A percentile compares a stretch with the other conserved stretches of the same genome.
phyloP scores from a whole-genome alignment of 2,329 filamentous ascomycete species.

The Aspergillus udagawae region DNA sequence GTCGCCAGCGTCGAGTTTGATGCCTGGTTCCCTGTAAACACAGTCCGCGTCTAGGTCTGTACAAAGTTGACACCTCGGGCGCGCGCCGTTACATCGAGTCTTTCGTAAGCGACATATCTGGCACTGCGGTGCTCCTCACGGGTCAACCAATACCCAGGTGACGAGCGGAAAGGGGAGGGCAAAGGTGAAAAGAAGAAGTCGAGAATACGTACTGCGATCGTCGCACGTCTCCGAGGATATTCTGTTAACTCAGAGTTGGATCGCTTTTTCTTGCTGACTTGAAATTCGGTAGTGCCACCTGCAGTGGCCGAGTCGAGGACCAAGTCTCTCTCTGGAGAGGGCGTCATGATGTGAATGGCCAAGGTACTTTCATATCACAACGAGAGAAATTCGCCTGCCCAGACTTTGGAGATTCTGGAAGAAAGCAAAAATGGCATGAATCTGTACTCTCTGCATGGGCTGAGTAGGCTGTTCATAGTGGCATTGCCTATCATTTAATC shows the following conservation, averaged over 20 bases:
- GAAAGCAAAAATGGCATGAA: neutral
- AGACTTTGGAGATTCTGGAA: neutral
- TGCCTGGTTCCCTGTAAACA: conserved; percentile 77
- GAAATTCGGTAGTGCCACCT: conserved; percentile 9
- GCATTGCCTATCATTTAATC: neutral
- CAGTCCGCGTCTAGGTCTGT: conserved; percentile 78
- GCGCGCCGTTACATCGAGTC: conserved; percentile 72
- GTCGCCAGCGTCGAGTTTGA: conserved; percentile 82
- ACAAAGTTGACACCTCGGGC: conserved; percentile 81
- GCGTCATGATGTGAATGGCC: conserved; percentile 14
- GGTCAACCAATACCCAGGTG: conserved; percentile 6
- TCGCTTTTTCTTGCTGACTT: conserved; percentile 24
- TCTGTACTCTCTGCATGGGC: neutral
- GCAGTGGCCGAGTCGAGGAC: conserved; percentile 7
- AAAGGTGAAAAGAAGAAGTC: neutral
- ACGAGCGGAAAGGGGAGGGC: conserved; percentile 2
- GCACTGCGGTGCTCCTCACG: conserved; percentile 50
- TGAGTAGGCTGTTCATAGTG: neutral
- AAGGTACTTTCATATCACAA: conserved; percentile 1
- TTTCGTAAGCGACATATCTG: conserved; percentile 78
- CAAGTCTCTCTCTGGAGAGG: conserved; percentile 17
- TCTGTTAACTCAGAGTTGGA: conserved; percentile 27
- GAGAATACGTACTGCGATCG: conserved; percentile 27
- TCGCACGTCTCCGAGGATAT: conserved; percentile 31
- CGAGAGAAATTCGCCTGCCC: neutral